phyloP scores from a whole-genome alignment of 108 stramenopile species.

The Skeletonema grethae region DNA sequence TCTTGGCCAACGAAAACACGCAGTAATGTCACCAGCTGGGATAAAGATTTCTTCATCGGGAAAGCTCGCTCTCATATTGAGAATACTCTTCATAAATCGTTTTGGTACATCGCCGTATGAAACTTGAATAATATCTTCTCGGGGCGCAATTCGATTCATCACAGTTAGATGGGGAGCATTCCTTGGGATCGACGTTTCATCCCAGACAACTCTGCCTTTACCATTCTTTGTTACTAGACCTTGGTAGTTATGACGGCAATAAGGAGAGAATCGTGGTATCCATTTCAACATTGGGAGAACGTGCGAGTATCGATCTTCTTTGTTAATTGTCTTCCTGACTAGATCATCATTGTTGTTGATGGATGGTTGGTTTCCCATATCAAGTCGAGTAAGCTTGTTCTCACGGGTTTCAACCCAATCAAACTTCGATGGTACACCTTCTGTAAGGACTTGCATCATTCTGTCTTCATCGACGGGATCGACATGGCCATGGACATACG shows the following conservation, averaged over 20 bases:
- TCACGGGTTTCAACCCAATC: no score
- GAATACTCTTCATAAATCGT: not conserved
- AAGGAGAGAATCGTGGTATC: constrained; percentile 4
- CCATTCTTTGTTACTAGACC: constrained; percentile 14
- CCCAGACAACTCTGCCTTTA: constrained; percentile 13
- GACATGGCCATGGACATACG: no score
- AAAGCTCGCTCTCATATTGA: constrained; percentile 1
- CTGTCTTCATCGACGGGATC: no score
- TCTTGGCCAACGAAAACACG: constrained; percentile 4
- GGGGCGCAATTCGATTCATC: constrained; percentile 6
- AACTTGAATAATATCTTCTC: not conserved
- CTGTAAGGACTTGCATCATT: no score
- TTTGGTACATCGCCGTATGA: not conserved
- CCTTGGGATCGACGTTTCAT: constrained; percentile 10
- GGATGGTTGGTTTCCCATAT: no score
- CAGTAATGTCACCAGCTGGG: constrained; percentile 1
- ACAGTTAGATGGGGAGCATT: not conserved
- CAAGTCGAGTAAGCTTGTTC: no score
- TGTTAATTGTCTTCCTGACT: constrained; percentile 6
- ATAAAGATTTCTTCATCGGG: not conserved
- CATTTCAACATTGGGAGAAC: not conserved
- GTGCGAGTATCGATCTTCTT: constrained; percentile 13
- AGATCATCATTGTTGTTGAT: no score
- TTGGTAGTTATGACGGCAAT: constrained; percentile 16
- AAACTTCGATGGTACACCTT: no score